phyloP scores from a whole-genome alignment of 345 rosid genomes.

The Microthlaspi erraticum region DNA sequence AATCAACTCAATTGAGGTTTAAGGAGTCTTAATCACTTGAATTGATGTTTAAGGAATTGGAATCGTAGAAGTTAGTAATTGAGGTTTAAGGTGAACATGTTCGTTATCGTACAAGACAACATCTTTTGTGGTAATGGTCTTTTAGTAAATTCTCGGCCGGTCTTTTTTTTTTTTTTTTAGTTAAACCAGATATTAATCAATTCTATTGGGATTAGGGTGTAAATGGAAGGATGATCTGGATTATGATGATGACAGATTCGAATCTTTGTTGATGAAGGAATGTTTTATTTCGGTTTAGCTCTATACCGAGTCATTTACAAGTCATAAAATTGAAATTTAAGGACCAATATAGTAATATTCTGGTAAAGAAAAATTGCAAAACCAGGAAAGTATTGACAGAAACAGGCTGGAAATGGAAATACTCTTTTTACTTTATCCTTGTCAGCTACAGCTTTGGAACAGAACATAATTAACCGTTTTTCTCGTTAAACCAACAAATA shows the following conservation, averaged over 20 bases:
- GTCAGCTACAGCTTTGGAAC: slow-evolving; percentile 39
- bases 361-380: neutral
- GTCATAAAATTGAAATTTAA: neutral
- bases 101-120: neutral
- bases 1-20: too few species aligned
- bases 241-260: neutral
- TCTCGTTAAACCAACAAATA: slow-evolving; percentile 26
- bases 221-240: slow-evolving; percentile 16
- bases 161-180: too few species aligned
- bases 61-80: too few species aligned
- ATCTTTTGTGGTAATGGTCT: neutral
- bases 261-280: neutral
- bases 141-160: neutral
- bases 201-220: neutral
- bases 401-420: slow-evolving; percentile 38
- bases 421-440: slow-evolving; percentile 13
- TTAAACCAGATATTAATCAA: neutral
- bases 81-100: too few species aligned
- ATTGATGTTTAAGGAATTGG: too few species aligned
- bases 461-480: slow-evolving; percentile 34
- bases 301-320: slow-evolving; percentile 5
- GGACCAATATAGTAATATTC: slow-evolving; percentile 4
- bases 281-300: slow-evolving; percentile 12
- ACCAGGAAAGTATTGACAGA: slow-evolving; percentile 6
- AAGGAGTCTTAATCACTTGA: too few species aligned